phyloP scores from a whole-genome alignment of 768 basidiomycete species.

The Lactarius deliciosus region DNA sequence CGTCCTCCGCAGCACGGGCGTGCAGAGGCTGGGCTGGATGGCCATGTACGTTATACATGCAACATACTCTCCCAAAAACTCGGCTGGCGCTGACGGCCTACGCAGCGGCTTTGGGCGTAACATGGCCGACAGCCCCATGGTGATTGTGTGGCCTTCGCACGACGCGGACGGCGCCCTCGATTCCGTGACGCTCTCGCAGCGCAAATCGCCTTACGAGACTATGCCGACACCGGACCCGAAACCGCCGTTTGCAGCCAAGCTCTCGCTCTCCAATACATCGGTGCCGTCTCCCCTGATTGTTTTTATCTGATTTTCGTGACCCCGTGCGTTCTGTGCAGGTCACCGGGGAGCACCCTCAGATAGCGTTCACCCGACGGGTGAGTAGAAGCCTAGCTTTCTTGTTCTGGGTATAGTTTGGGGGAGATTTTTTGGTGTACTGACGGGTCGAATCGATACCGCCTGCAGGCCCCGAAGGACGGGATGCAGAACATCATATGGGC shows the following conservation, averaged over 20 bases:
- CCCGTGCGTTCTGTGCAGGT: not conserved
- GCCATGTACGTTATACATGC: constrained; percentile 26
- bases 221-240: constrained; percentile 56
- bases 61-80: constrained; percentile 2
- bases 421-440: no score
- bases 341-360: constrained; percentile 7
- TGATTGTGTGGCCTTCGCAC: constrained; percentile 69
- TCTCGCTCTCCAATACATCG: constrained; percentile 36
- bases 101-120: constrained; percentile 56
- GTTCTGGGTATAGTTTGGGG: constrained; percentile 35
- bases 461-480: constrained; percentile 44
- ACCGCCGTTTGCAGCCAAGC: constrained; percentile 53
- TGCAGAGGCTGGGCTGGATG: constrained; percentile 32
- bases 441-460: not conserved
- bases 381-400: constrained; percentile 35
- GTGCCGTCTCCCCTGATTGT: constrained; percentile 36
- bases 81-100: not conserved
- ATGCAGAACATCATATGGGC: constrained; percentile 58
- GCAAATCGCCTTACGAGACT: constrained; percentile 48
- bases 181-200: constrained; percentile 63
- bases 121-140: constrained; percentile 63
- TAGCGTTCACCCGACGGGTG: constrained; percentile 23
- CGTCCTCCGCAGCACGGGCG: constrained; percentile 27
- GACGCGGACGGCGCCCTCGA: constrained; percentile 41
- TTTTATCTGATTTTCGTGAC: not conserved